Conservation (phyloP, 2,329 filamentous ascomycete genomes). For the Cephalotrichum gorgonifer region DNA sequence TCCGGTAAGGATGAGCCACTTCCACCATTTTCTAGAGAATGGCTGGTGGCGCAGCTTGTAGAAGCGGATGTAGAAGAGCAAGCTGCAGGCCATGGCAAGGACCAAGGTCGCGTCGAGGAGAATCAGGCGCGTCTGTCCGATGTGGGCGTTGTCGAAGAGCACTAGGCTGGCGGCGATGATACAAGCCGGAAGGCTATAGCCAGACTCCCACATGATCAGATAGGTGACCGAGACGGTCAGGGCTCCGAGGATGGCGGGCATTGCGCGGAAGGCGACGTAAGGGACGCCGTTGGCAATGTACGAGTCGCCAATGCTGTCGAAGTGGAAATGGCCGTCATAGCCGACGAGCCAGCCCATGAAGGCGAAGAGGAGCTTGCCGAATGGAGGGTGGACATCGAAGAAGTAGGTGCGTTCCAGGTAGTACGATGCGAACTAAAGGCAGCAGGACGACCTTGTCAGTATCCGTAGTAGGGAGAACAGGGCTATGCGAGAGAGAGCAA, state of each 20-base stretch:
- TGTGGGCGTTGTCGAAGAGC: slow-evolving; percentile 94
- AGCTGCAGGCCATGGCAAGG: slow-evolving; percentile 89
- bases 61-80: slow-evolving; percentile 92
- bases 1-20: slow-evolving; percentile 93
- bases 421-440: slow-evolving; percentile 59
- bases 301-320: slow-evolving; percentile 98
- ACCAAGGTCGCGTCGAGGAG: slow-evolving; percentile 90
- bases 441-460: not conserved
- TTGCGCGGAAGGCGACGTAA: slow-evolving; percentile 88
- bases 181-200: slow-evolving; percentile 89
- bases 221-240: slow-evolving; percentile 91
- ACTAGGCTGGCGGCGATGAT: slow-evolving; percentile 76
- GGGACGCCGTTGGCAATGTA: slow-evolving; percentile 96
- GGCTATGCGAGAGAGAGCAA: not conserved
- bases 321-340: slow-evolving; percentile 94
- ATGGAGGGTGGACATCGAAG: slow-evolving; percentile 98
- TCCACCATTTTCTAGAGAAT: slow-evolving; percentile 98
- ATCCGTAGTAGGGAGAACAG: not conserved
- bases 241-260: slow-evolving; percentile 85
- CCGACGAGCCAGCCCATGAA: slow-evolving; percentile 96
- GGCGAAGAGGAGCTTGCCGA: slow-evolving; percentile 95
- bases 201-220: slow-evolving; percentile 99
- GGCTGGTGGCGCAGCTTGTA: slow-evolving; percentile 88
- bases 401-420: slow-evolving; percentile 98
- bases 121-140: slow-evolving; percentile 91